Evolutionary conservation across 2,329 filamentous ascomycete genomes (phyloP), one percentile per base, ranked within the genome.

Genomic region (Xylaria sp.): DNA sequence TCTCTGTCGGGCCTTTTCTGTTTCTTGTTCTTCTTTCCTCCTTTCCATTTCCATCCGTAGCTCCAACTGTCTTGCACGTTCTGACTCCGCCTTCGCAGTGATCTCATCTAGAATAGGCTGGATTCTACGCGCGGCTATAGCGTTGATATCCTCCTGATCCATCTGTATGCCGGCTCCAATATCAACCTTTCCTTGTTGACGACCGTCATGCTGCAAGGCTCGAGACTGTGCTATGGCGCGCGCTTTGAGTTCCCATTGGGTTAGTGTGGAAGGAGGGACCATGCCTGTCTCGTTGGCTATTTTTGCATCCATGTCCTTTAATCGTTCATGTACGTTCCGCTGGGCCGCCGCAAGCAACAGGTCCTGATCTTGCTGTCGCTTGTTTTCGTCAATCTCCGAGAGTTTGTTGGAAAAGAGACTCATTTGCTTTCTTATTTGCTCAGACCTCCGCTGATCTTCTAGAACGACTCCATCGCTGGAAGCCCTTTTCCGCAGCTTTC

Each of bases 71-170:
- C 90, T 86, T 58, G 91, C 92, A 48, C 88, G 85, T 77, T 94
- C 90, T 70, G 86, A 85, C 76, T 94, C 91, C 0, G 92, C 92
- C 77, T 90, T 92, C 61, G 92, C 90, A 63, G 91, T 90, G 70
- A 98, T 96, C 72, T 97, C 92, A 73, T 97, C 91, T 6, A 98
- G 80, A 0, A 96, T 89, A 4, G 94, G 94, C 78, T 95, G 92
- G 18, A 98, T 87, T 73, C 91, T 89, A 55, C 87, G 89, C 13
- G 89, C 87, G 2, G 94, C 94, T 73, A 97, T 92, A 6, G 89
- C 89, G 72, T 98, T 90, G 18, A 98, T 89, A 57, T 94, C 92
- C 5, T 89, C 85, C 74, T 91, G 89, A 46, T 94, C 89, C 84
- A 98, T 90, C 76, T 90, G 94, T 76, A 88, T 93, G 8, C 94